Evolutionary conservation across 2,329 filamentous ascomycete genomes (phyloP).

Genomic region (Incumbomyces delicatus): DNA sequence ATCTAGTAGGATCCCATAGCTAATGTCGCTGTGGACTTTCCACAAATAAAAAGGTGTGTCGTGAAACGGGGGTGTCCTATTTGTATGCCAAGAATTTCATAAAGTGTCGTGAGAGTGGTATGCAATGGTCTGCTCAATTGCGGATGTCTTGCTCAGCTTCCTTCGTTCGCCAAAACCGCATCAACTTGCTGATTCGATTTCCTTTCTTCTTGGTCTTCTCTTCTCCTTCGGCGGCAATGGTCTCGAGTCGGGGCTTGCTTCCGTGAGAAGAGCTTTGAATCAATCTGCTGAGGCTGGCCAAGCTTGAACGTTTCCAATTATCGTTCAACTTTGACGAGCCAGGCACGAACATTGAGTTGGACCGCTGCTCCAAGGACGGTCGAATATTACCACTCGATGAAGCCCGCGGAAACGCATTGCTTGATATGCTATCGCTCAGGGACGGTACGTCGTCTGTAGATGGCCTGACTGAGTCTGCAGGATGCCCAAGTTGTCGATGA

Average conservation of each 20-base stretch:
- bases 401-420: constrained; percentile 33
- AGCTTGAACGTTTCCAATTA: constrained; percentile 36
- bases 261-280: constrained; percentile 33
- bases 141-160: constrained; percentile 27
- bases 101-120: background rate
- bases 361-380: constrained; percentile 32
- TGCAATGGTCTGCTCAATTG: no score
- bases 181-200: constrained; percentile 37
- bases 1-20: background rate
- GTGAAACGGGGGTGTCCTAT: background rate
- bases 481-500: constrained; percentile 28
- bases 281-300: constrained; percentile 40
- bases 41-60: background rate
- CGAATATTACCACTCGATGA: constrained; percentile 32
- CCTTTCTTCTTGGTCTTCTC: constrained; percentile 33
- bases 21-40: background rate
- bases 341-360: constrained; percentile 35
- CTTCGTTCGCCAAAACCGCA: constrained; percentile 41
- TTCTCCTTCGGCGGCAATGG: constrained; percentile 34
- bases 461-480: constrained; percentile 24
- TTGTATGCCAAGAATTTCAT: background rate
- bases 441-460: constrained; percentile 42
- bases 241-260: constrained; percentile 25
- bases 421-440: constrained; percentile 40
- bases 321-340: constrained; percentile 30